Evolutionary conservation across 2,329 filamentous ascomycete species (phyloP).

Genomic region (Tolypocladium capitatum): DNA sequence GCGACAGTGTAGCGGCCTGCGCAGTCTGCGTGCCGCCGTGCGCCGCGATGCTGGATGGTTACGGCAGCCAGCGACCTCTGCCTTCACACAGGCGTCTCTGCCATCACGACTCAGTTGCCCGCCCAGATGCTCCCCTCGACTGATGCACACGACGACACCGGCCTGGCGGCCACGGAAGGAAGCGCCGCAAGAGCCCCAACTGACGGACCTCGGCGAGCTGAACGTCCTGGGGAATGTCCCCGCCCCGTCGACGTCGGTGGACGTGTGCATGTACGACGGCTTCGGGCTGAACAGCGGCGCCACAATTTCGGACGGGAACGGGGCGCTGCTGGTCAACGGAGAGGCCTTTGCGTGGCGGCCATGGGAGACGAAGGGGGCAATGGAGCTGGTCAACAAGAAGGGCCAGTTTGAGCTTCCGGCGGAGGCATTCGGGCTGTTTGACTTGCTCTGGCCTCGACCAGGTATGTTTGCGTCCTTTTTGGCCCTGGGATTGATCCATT

Average conservation of each 20-base stretch:
- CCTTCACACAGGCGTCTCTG: background rate
- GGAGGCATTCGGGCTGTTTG: slow-evolving; percentile 61
- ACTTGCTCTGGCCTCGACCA: slow-evolving; percentile 74
- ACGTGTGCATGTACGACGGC: slow-evolving; percentile 68
- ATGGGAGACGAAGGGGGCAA: slow-evolving; percentile 44
- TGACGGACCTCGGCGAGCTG: slow-evolving; percentile 56
- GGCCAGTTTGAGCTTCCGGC: slow-evolving; percentile 68
- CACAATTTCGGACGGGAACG: slow-evolving; percentile 53
- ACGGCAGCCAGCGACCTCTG: background rate
- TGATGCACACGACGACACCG: slow-evolving; percentile 6
- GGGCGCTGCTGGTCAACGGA: slow-evolving; percentile 67
- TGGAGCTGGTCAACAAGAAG: slow-evolving; percentile 54
- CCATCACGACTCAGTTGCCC: background rate
- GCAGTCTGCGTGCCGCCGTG: slow-evolving; percentile 8
- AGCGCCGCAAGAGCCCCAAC: slow-evolving; percentile 19
- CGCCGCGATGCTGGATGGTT: background rate
- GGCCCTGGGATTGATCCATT: background rate
- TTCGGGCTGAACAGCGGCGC: slow-evolving; percentile 78
- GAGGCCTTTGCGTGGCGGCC: slow-evolving; percentile 85
- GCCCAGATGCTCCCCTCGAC: background rate
- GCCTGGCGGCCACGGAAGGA: slow-evolving; percentile 6
- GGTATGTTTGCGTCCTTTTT: slow-evolving; percentile 38
- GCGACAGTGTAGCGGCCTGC: slow-evolving; percentile 8
- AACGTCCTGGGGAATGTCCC: slow-evolving; percentile 69
- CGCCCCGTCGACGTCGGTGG: slow-evolving; percentile 67